Evolutionary conservation across 768 basidiomycete species (phyloP).

Genomic region (Pleurotus giganteus): DNA sequence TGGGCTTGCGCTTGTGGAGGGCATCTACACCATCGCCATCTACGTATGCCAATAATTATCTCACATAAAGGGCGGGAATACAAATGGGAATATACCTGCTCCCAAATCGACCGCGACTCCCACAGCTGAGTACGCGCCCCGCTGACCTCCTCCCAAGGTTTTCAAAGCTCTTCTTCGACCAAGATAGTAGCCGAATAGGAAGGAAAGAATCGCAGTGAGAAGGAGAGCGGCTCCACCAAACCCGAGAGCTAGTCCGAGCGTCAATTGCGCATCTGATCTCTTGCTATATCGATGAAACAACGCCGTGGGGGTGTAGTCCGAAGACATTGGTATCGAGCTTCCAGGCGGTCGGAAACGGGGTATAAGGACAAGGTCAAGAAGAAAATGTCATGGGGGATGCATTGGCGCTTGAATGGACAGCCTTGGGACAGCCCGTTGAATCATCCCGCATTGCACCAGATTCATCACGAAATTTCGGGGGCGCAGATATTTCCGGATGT

Average conservation of each 20-base stretch:
- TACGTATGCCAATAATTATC: background rate
- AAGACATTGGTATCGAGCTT: no score
- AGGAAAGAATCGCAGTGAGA: background rate
- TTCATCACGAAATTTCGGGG: no score
- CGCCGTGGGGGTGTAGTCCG: background rate
- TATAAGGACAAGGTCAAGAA: no score
- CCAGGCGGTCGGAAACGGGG: no score
- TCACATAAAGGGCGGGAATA: background rate
- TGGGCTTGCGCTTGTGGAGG: background rate
- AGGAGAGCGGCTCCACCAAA: constrained; percentile 1
- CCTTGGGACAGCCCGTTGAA: no score
- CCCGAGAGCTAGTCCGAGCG: constrained; percentile 4
- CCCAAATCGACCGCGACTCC: background rate
- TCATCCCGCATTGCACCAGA: no score
- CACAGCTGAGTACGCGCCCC: background rate
- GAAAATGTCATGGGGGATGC: no score
- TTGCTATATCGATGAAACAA: background rate
- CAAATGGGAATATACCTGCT: background rate
- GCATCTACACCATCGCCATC: background rate
- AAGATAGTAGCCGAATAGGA: constrained; percentile 7
- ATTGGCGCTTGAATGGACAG: no score
- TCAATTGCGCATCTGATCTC: background rate
- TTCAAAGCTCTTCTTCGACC: constrained; percentile 2
- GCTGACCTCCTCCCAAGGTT: background rate
- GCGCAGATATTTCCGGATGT: no score